Evolutionary conservation across 441 rosid genomes (phyloP), one percentile per base, ranked within the genome.

Genomic region (Isatis lusitanica): DNA sequence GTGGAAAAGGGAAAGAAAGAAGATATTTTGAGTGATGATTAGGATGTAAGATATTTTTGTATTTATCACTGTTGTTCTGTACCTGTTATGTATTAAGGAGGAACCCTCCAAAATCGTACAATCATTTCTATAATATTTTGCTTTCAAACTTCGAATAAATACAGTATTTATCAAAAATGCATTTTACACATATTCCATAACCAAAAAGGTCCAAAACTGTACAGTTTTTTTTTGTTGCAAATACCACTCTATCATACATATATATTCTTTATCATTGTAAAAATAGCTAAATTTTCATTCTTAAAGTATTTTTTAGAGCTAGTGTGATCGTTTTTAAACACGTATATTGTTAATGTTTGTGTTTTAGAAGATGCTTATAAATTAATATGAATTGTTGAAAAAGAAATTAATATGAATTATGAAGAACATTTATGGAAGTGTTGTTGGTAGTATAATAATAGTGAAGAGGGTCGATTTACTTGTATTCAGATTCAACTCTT

Each of bases 11-110:
- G 70, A n/a, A 47, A 51, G 43, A 13, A 4, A 4, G 39, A 43
- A 68, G 77, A 77, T 77, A 77, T 67, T 52, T 72, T 47, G 55
- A 62, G 73, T 76, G 74, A 82, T 78, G 79, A 76, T 74, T 79
- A 74, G 83, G 76, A 55, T 62, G 40, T 24, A 13, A 55, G 73
- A 75, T 75, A 61, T 75, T 75, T 74, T 24, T 6, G 42, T 68
- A 75, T 59, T 48, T 66, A 52, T 74, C 55, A 18, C 66, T 7
- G 1, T 48, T 5, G 2, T n/a, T n/a, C n/a, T n/a, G n/a, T n/a
- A n/a, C n/a, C n/a, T n/a, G n/a, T n/a, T 9, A n/a, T 7, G 3
- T 66, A 50, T 13, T 63, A n/a, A 61, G 24, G 6, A 71, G 2
- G 13, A 63, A 4, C 58, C 74, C 67, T 61, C 40, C 6, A 42